A percentile compares a stretch with the other conserved stretches of the same genome.
Conservation (phyloP, 2,329 filamentous ascomycete species). For the Canariomyces notabilis region DNA sequence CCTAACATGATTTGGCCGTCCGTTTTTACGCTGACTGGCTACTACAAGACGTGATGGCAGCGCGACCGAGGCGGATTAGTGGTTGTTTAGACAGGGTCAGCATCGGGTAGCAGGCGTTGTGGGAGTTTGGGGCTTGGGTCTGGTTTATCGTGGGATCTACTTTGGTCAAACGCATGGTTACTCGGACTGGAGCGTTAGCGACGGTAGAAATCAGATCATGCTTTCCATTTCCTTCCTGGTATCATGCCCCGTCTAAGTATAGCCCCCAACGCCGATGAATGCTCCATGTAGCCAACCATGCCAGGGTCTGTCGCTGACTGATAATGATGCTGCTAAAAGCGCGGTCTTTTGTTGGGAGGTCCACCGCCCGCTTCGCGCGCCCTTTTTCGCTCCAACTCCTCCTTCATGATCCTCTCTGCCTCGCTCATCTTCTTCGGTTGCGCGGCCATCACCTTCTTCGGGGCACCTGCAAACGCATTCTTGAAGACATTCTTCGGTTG, state of each 20-base stretch:
- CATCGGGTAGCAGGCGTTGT: slow-evolving; percentile 4
- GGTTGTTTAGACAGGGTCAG: slow-evolving; percentile 1
- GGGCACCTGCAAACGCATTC: slow-evolving; percentile 57
- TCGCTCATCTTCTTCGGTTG: slow-evolving; percentile 81
- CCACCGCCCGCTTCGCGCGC: slow-evolving; percentile 44
- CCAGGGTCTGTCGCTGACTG: background rate
- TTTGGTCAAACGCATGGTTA: slow-evolving; percentile 1
- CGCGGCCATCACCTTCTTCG: slow-evolving; percentile 59
- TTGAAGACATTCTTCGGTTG: slow-evolving; percentile 78
- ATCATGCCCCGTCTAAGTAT: slow-evolving; percentile 4
- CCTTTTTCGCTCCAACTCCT: slow-evolving; percentile 69
- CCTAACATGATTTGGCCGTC: too few relatives aligned
- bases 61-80: slow-evolving; percentile 43
- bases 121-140: slow-evolving; percentile 17
- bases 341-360: slow-evolving; percentile 49
- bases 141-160: slow-evolving; percentile 4
- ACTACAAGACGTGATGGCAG: slow-evolving; percentile 49
- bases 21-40: slow-evolving; percentile 28
- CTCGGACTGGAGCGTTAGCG: background rate
- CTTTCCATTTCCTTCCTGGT: slow-evolving; percentile 2
- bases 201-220: slow-evolving; percentile 4
- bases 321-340: slow-evolving; percentile 28
- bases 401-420: slow-evolving; percentile 83
- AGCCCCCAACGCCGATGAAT: slow-evolving; percentile 9
- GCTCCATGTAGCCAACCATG: background rate